Base-by-base conservation (phyloP, 2,329 filamentous ascomycete species). In the Pseudogymnoascus sp. region DNA sequence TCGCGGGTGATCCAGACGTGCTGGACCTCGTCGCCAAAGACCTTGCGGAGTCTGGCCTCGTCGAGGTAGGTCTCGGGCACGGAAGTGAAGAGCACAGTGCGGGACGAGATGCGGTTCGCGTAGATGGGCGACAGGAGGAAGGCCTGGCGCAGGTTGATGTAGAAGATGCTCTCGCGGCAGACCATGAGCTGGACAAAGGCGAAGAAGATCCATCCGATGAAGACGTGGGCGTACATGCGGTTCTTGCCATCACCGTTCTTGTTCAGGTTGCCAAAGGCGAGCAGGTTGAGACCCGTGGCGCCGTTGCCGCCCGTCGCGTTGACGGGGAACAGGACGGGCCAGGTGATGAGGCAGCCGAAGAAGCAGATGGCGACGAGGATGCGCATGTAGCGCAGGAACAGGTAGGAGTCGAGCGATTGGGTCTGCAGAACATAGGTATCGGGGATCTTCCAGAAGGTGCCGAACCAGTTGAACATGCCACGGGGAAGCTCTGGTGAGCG, bases 71-170 rank as follows among this genome's bases (percentile, higher is more conserved):
- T 78, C 18, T 85, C 77, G 1, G 93, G 93, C 1, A 97, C 91
- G 1, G 90, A 88, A 1, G 91, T 88, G 74, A 96, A 92, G 10
- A 99, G 84, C 1, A 97, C 89, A 1, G 92, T 97, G 61, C 91
- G 86, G 2, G 92, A 93, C 1, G 93, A 97, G 52, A 97, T 86
- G 62, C 92, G 89, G 70, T 87, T 88, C 60, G 91, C 83, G 72
- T 95, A 95, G 58, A 89, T 80, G 9, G 92, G 91, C 9, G 91
- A 92, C 61, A 95, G 83, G 40, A 95, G 84, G 76, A 95, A 97
- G 0, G 93, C 93, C 76, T 97, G 93, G 65, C 92, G 89, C 60
- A 97, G 77, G 70, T 95, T 96, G 78, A 97, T 88, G 75, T 90
- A 96, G 81, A 87, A 96, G 68, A 97, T 88, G 72, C 85, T 87